A percentile compares a stretch with the other conserved stretches of the same genome.
Evolutionary conservation across 2,329 filamentous ascomycete genomes (phyloP).

Genomic region (Aureobasidium sp.): DNA sequence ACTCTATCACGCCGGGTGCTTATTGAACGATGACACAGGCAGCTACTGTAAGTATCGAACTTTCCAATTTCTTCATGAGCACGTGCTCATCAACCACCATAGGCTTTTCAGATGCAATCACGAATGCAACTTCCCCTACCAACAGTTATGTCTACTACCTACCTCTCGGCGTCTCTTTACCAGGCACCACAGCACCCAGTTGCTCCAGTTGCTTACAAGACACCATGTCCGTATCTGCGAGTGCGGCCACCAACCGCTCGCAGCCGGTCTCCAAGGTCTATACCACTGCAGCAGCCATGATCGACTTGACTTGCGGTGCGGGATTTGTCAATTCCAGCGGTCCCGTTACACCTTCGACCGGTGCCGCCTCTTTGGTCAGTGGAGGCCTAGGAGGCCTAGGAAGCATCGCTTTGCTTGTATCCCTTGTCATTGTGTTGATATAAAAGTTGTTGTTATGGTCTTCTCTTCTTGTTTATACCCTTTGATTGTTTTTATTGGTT

Average conservation of each 20-base stretch:
- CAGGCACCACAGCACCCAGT: slow-evolving; percentile 55
- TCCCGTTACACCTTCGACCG: neutral
- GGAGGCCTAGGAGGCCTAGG: neutral
- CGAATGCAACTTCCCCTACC: slow-evolving; percentile 59
- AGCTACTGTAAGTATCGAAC: slow-evolving; percentile 51
- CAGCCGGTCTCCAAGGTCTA: slow-evolving; percentile 65
- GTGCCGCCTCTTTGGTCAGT: neutral
- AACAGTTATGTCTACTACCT: slow-evolving; percentile 81
- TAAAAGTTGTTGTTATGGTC: neutral
- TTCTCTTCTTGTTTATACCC: neutral
- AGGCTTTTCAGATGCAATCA: slow-evolving; percentile 72
- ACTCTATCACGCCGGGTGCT: slow-evolving; percentile 72
- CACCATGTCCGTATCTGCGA: slow-evolving; percentile 74
- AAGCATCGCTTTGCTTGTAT: neutral
- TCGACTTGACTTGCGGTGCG: slow-evolving; percentile 56
- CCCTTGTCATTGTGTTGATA: neutral
- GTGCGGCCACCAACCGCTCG: slow-evolving; percentile 55
- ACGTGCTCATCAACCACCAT: neutral
- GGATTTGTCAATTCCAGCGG: neutral
- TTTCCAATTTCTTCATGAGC: neutral
- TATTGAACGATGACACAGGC: slow-evolving; percentile 50
- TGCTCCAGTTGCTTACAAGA: slow-evolving; percentile 69
- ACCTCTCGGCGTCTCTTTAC: slow-evolving; percentile 65
- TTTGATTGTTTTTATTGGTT: neutral
- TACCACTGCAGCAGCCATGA: slow-evolving; percentile 56